Base-by-base conservation (phyloP, 2,329 filamentous ascomycete species). In the Alternaria triticimaculans region DNA sequence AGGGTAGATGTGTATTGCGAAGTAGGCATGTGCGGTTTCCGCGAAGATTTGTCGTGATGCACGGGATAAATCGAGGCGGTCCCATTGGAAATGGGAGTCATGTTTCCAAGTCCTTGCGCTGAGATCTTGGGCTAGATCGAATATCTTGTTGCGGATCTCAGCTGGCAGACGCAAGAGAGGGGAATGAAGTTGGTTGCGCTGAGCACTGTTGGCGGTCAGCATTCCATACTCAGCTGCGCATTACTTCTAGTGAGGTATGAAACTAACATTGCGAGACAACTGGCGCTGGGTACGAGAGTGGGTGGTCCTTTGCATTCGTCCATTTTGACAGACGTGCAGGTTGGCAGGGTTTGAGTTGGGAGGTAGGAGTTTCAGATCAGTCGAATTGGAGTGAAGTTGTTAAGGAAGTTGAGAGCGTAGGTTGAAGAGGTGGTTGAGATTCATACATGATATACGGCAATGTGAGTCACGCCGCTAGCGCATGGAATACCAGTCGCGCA, bases 401-500 rank as follows among this genome's bases (percentile, higher is more conserved):
- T n/a, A 2, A 41, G 37, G 8, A 18, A 41, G 0, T 41, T 41
- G 2, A 41, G 37, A 18, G 37, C n/a, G 9, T 11, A 41, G 37
- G 9, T 41, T 10, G 37, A 41, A 41, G 37, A 41, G 37, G 4
- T 41, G 4, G 2, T 41, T 11, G 37, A 41, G 37, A 3, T 41
- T 11, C 4, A 41, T 1, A 41, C 1, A 41, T 0, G 4, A 37
- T 37, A 37, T 37, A 37, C 0, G 2, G 3, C 3, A n/a, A 37
- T 37, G 14, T 37, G 33, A 37, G 15, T 37, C 33, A 37, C 4
- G 33, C 8, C 33, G 8, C 33, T 37, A 37, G 33, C 10, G 4
- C 33, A 37, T 37, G 33, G 33, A 37, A n/a, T 37, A 0, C 14
- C 30, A 33, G 30, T 33, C 30, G 15, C 0, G 30, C 30, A 33